Percentiles rank a stretch among this genome's conserved stretches.
These are phyloP conservation scores for Aspergillus sp. DNA, from an alignment of 2,329 filamentous ascomycete genomes.

Conservation along the genomic window DNA sequence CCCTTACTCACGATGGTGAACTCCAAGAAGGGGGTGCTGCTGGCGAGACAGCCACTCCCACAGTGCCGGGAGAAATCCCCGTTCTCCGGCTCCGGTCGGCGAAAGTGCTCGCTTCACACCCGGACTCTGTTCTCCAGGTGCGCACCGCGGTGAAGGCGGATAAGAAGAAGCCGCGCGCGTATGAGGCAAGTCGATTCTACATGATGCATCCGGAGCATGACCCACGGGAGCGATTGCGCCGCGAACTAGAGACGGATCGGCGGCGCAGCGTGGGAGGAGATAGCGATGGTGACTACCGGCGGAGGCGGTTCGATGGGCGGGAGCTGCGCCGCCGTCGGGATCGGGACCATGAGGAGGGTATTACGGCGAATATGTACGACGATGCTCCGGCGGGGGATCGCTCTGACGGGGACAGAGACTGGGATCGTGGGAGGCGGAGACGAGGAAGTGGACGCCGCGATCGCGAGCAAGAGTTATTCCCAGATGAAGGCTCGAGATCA, in stretches of 20 bases:
- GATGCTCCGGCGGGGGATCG: constrained; percentile 54
- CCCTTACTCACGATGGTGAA: constrained; percentile 44
- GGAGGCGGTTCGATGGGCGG: constrained; percentile 62
- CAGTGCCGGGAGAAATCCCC: constrained; percentile 48
- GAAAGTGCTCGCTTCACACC: constrained; percentile 66
- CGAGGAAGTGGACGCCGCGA: constrained; percentile 22
- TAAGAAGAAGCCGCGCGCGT: constrained; percentile 75
- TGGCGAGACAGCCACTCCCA: background rate
- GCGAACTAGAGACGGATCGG: constrained; percentile 48
- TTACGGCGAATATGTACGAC: constrained; percentile 80
- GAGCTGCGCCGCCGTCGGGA: constrained; percentile 47
- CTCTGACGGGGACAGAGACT: constrained; percentile 28
- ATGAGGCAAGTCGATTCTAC: constrained; percentile 84
- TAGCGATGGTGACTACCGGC: constrained; percentile 44
- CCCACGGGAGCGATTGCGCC: constrained; percentile 68
- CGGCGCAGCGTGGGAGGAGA: constrained; percentile 39
- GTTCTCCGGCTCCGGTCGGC: constrained; percentile 66
- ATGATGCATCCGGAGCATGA: constrained; percentile 88
- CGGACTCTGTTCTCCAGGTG: constrained; percentile 68
- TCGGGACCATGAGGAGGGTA: constrained; percentile 56
- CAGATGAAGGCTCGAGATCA: constrained; percentile 31
- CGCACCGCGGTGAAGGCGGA: constrained; percentile 74
- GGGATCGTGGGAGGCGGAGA: constrained; percentile 24
- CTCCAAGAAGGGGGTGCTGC: constrained; percentile 29
- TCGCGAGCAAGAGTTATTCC: constrained; percentile 38